Evolutionary conservation across 1,284 basidiomycete genomes (phyloP).

Genomic region (Moesziomyces parantarcticus): DNA sequence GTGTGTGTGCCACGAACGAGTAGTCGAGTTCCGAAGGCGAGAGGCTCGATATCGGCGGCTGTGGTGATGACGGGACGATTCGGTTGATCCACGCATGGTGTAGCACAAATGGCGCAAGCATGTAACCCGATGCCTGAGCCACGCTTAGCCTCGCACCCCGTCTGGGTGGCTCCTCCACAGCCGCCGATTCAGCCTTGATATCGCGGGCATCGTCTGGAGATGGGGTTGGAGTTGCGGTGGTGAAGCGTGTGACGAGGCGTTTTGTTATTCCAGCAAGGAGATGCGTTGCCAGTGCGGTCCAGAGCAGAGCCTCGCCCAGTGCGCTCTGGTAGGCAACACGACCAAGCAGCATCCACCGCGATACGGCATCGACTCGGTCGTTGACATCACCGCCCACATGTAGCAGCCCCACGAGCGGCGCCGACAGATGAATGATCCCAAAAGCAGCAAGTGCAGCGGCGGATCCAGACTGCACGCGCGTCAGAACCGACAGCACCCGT

Average conservation of each 20-base stretch:
- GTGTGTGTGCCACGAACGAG: slow-evolving; percentile 49
- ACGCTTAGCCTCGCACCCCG: slow-evolving; percentile 3
- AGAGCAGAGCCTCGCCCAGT: slow-evolving; percentile 53
- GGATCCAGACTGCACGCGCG: slow-evolving; percentile 23
- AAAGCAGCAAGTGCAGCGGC: slow-evolving; percentile 22
- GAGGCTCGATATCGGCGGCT: slow-evolving; percentile 36
- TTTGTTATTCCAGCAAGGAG: slow-evolving; percentile 33
- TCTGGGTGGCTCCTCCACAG: neutral
- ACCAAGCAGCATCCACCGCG: slow-evolving; percentile 57
- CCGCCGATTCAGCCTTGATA: neutral
- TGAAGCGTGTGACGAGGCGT: slow-evolving; percentile 22
- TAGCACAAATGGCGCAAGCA: slow-evolving; percentile 40
- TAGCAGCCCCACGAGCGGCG: slow-evolving; percentile 29
- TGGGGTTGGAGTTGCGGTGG: neutral
- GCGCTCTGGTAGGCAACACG: slow-evolving; percentile 60
- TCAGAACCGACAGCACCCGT: slow-evolving; percentile 1
- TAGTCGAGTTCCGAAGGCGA: slow-evolving; percentile 60
- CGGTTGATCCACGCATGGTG: slow-evolving; percentile 56
- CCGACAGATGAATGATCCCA: slow-evolving; percentile 28
- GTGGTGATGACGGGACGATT: slow-evolving; percentile 32
- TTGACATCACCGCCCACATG: slow-evolving; percentile 26
- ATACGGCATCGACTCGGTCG: slow-evolving; percentile 35
- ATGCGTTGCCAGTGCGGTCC: slow-evolving; percentile 47
- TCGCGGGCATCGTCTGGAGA: neutral
- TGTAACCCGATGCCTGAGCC: slow-evolving; percentile 32